Percentiles rank a stretch among this genome's conserved stretches.
phyloP scores from a whole-genome alignment of 768 basidiomycete species.

The Kwoniella mangroviensis region DNA sequence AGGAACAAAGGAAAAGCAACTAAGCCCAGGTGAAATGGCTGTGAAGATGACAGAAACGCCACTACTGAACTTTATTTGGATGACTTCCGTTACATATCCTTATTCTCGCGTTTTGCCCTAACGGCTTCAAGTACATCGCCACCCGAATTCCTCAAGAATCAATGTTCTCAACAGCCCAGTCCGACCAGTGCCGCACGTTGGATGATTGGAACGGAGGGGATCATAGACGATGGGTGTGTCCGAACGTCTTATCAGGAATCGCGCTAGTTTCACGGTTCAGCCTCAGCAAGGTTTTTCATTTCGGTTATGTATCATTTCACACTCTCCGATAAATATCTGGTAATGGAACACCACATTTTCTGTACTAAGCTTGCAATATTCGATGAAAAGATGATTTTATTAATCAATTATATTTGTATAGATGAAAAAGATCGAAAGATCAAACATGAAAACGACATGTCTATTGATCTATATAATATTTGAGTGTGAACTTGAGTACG shows the following conservation, averaged over 20 bases:
- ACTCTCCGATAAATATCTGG: neutral
- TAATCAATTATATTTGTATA: no score
- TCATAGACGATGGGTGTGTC: no score
- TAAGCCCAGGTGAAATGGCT: neutral
- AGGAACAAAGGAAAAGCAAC: no score
- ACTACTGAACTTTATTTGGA: neutral
- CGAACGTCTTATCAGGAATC: neutral
- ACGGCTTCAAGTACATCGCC: neutral
- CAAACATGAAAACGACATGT: no score
- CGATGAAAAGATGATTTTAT: no score
- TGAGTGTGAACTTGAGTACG: no score
- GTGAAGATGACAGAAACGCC: neutral
- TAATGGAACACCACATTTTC: no score
- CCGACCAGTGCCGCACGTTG: no score
- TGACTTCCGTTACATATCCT: constrained; percentile 6
- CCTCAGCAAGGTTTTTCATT: neutral
- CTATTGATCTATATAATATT: no score
- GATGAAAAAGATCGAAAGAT: no score
- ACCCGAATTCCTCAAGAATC: neutral
- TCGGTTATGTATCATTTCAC: constrained; percentile 19
- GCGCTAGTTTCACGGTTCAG: neutral
- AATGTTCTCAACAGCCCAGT: neutral
- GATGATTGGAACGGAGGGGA: no score
- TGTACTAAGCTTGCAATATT: no score
- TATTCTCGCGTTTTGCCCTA: constrained; percentile 23